Base-by-base conservation (phyloP, 2,329 filamentous ascomycete genomes). In the Colletotrichum orchidophilum region DNA sequence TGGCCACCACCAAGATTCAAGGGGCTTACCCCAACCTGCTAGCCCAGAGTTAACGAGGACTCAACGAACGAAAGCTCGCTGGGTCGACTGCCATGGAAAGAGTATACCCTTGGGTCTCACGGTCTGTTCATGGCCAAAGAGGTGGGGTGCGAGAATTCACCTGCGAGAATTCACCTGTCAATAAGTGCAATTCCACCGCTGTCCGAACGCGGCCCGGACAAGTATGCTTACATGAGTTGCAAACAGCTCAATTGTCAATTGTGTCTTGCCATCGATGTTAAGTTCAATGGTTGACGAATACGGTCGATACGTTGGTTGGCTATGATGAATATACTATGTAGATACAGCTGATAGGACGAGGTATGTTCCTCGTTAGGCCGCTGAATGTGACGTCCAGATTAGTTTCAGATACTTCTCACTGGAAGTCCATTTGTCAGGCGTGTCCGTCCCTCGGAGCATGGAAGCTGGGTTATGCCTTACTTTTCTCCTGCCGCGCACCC, bases 401-500 rank as follows among this genome's bases (percentile, higher is more conserved):
- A 27, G 21, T 18, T 46, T 24, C 53, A 27, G 42, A 26, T n/a
- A 15, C 5, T 42, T 31, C 6, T n/a, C 8, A 4, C 8, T 39
- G 21, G 33, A 46, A 21, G 29, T n/a, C 26, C 31, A 15, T 39
- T 21, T 27, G 9, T 33, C 55, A 24, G 55, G 21, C 11, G 31
- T 26, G 60, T 33, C 24, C 21, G 53, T 54, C 26, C 29, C 8
- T 21, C 24, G 24, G 29, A 49, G 11, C 13, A 42, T 31, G 60
- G 21, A 12, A 42, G 46, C 67, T 60, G 55, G 67, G 63, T 53
- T 54, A 21, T 55, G 35, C 35, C 24, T 66, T 66, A 49, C 50
- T 55, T 70, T 49, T 66, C 31, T 18, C 46, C 26, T 26, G 31
- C 63, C 27, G 35, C 15, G 42, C 53, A 29, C 46, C 53, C 52